Evolutionary conservation across 352 stramenopile species (phyloP).

Genomic region (Pythium brassicae): DNA sequence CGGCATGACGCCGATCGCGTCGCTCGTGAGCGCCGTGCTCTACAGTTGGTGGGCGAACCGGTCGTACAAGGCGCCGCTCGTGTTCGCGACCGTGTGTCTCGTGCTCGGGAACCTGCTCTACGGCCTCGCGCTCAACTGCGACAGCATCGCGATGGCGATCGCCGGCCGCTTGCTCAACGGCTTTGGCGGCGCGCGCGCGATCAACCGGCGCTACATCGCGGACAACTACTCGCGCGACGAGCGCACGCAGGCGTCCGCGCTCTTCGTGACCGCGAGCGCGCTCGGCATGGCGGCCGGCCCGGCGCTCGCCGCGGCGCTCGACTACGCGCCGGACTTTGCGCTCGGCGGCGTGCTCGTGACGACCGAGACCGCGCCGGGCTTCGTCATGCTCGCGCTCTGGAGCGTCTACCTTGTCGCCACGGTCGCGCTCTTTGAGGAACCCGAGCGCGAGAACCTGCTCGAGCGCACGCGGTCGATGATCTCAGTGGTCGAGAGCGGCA

Average conservation of each 20-base stretch:
- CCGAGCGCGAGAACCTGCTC: conserved; percentile 49
- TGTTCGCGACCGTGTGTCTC: conserved; percentile 79
- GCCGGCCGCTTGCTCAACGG: conserved; percentile 89
- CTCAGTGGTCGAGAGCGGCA: conserved; percentile 20
- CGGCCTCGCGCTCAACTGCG: conserved; percentile 67
- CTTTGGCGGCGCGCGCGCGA: conserved; percentile 88
- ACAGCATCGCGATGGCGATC: conserved; percentile 87
- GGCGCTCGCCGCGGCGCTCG: conserved; percentile 54
- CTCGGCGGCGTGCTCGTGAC: conserved; percentile 64
- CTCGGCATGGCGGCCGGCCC: conserved; percentile 91
- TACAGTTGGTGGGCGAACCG: conserved; percentile 94
- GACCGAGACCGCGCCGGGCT: conserved; percentile 87
- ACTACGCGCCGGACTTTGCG: conserved; percentile 71
- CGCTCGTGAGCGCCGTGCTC: conserved; percentile 89
- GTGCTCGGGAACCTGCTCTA: conserved; percentile 89
- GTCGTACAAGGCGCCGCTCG: conserved; percentile 84
- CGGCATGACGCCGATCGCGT: conserved; percentile 95
- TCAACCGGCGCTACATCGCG: conserved; percentile 89
- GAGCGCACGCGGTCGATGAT: conserved; percentile 38
- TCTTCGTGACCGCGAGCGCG: conserved; percentile 91
- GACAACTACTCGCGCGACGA: conserved; percentile 88
- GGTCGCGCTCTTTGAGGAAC: conserved; percentile 62
- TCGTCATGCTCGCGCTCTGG: conserved; percentile 87
- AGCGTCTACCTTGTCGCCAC: conserved; percentile 50
- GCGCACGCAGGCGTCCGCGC: conserved; percentile 87